Percentiles rank a stretch among this genome's conserved stretches.
Evolutionary conservation across 768 basidiomycete species (phyloP).

Genomic region (Crucibulum laeve): DNA sequence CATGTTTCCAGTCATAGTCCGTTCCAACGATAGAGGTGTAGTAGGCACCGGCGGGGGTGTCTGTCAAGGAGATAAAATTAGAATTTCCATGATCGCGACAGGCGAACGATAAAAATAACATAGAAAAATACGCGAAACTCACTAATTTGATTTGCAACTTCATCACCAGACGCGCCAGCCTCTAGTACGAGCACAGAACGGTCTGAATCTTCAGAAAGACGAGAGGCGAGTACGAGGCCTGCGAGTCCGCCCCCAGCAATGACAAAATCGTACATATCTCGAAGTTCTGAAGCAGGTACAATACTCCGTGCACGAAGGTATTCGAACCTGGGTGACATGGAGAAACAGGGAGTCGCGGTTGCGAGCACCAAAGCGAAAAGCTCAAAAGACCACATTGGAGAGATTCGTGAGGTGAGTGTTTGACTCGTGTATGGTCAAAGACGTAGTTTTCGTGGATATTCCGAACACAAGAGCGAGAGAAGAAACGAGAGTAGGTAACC

Average conservation of each 20-base stretch:
- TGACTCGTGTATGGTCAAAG: too few relatives aligned
- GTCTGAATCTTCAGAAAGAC: conserved; percentile 27
- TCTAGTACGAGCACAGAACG: conserved; percentile 34
- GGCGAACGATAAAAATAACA: neutral
- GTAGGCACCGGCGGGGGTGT: conserved; percentile 43
- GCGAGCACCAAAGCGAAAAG: too few relatives aligned
- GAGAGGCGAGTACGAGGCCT: conserved; percentile 24
- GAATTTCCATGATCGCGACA: neutral
- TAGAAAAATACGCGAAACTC: neutral
- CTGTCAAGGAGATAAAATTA: conserved; percentile 13
- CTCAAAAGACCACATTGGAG: too few relatives aligned
- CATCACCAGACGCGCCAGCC: conserved; percentile 28
- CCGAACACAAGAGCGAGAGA: too few relatives aligned
- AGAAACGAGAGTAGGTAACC: too few relatives aligned
- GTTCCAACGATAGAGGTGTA: conserved; percentile 39
- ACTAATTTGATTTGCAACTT: conserved; percentile 1
- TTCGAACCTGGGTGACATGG: too few relatives aligned
- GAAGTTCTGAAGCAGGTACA: neutral
- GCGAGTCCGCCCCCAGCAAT: conserved; percentile 29
- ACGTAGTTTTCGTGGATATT: too few relatives aligned
- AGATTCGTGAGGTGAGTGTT: too few relatives aligned
- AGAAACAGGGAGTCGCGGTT: too few relatives aligned
- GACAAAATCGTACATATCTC: conserved; percentile 48
- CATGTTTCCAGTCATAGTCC: conserved; percentile 46
- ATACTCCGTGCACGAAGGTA: neutral